Base-by-base conservation (phyloP, 495 filamentous ascomycete species). In the Endocarpon pusillum region DNA sequence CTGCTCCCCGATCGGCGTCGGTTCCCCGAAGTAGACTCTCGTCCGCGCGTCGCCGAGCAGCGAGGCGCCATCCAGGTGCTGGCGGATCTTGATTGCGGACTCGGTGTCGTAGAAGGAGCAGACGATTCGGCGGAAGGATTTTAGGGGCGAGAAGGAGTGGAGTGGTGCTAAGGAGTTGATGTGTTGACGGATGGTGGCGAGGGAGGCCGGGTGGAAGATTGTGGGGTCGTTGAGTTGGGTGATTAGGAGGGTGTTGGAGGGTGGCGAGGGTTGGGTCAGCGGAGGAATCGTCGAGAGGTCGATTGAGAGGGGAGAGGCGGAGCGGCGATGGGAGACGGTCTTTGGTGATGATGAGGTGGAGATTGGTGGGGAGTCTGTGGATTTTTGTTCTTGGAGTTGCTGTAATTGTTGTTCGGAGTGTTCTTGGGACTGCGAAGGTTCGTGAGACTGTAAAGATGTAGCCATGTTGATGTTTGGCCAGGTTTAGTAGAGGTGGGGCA, bases 201-300 rank as follows among this genome's bases (percentile, higher is more conserved):
- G 71, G 40, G 82, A 81, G 33, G 70, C 53, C 0, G 82, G 66
- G 40, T 72, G 66, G 68, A 97, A 97, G 53, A 91, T 74, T 34
- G 70, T 59, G 11, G 71, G 62, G 48, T 83, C 72, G 44, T 75
- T 60, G 21, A 97, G 74, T 55, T 93, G 61, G 44, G 83, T 89
- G 54, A 97, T 83, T 37, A 97, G 67, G 33, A 97, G 80, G 0
- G 85, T 94, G 59, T 97, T 97, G 38, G 82, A 79, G 21, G 87
- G 84, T 16, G 78, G 73, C 2, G 81, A 70, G 4, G 89, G 87
- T 46, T 75, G 68, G n/a, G 61, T 58, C 18, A 94, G 64, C 2
- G 82, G 67, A 21, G 87, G 87, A 14, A 94, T 51, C 49, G 64
- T 75, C 39, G 75, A 75, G 21, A 97, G 66, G 52, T 94, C 87